These are phyloP conservation scores for Monilinia fructigena DNA, from an alignment of 2,329 filamentous ascomycete species.

Conservation along the genomic window DNA sequence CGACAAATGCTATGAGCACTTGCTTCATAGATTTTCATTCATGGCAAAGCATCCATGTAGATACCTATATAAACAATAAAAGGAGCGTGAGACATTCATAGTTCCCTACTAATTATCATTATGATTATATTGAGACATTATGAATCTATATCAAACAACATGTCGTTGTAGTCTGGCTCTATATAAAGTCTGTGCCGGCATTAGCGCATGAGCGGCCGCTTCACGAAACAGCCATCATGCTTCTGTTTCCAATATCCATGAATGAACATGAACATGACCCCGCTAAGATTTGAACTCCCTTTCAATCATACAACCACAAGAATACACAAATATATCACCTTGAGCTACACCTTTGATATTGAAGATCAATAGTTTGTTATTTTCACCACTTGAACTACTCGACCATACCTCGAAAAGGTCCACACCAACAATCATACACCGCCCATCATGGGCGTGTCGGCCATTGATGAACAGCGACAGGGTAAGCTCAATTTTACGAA, in stretches of 20 bases:
- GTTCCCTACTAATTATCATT: neutral
- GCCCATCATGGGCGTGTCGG: conserved; percentile 58
- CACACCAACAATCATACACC: conserved; percentile 21
- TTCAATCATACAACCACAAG: conserved; percentile 12
- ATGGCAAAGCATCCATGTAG: no score
- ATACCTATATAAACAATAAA: neutral
- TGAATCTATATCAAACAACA: conserved; percentile 14
- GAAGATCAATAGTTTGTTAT: neutral
- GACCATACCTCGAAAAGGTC: neutral
- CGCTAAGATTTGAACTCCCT: conserved; percentile 18
- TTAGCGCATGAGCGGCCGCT: conserved; percentile 17
- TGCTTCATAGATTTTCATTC: neutral
- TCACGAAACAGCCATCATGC: conserved; percentile 19
- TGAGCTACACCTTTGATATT: neutral
- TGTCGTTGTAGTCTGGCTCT: conserved; percentile 5
- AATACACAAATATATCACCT: conserved; percentile 1
- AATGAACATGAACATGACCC: conserved; percentile 11
- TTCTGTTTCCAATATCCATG: conserved; percentile 15
- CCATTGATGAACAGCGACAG: conserved; percentile 80
- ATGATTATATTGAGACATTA: conserved; percentile 9
- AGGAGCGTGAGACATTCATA: neutral
- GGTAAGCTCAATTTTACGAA: conserved; percentile 49
- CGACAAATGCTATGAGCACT: conserved; percentile 1
- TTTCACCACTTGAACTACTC: neutral
- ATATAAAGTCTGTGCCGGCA: neutral